Percentiles rank a stretch among this genome's conserved stretches.
phyloP scores from a whole-genome alignment of 208 protist species.

The Acanthamoeba rhysodes region DNA sequence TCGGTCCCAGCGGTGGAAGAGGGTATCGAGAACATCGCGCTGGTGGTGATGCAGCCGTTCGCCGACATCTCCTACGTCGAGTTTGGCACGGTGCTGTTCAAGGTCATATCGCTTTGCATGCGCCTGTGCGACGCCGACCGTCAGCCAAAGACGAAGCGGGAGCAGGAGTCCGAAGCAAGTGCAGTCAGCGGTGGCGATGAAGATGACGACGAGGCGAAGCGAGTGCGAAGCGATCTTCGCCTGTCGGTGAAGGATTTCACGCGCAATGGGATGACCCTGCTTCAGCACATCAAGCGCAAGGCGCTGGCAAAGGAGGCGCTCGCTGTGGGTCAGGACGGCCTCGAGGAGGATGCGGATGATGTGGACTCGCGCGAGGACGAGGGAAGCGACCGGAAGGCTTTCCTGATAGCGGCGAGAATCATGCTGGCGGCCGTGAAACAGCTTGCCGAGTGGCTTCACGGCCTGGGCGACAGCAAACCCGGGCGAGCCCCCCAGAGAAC shows the following conservation, averaged over 20 bases:
- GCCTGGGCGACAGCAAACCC: neutral
- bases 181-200: neutral
- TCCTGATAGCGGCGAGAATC: neutral
- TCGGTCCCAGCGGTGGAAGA: neutral
- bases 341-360: neutral
- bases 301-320: neutral
- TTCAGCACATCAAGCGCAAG: slow-evolving; percentile 21
- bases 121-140: slow-evolving; percentile 14
- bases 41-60: neutral
- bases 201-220: neutral
- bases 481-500: too few species aligned
- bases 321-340: neutral
- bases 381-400: neutral
- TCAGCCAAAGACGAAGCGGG: neutral
- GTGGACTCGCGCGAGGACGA: neutral
- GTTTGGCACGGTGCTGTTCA: neutral
- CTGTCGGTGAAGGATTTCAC: slow-evolving; percentile 50
- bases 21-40: neutral
- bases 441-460: neutral
- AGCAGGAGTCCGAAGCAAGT: neutral
- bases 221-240: neutral
- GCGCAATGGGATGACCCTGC: neutral
- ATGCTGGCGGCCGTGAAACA: neutral
- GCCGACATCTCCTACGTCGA: slow-evolving; percentile 28
- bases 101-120: slow-evolving; percentile 29